Evolutionary conservation across 371 early-diverging fungal genomes (phyloP).

Genomic region (Syncephalastrum contaminatum): DNA sequence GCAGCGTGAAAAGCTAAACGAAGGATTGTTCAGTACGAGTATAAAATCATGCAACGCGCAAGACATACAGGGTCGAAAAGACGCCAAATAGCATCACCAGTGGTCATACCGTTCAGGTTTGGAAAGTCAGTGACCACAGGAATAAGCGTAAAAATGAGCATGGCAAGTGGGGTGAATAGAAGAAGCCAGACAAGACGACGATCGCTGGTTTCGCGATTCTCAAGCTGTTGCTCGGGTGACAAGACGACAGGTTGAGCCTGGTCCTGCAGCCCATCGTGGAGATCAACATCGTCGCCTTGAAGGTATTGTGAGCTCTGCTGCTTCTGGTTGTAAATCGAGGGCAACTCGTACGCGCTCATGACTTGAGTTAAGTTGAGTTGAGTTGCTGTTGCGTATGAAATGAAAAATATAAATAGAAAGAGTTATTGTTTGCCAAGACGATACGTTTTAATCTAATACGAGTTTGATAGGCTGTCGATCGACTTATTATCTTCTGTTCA

Average conservation of each 20-base stretch:
- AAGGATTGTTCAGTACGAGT: neutral
- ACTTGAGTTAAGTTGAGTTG: too few relatives aligned
- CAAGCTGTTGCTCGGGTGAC: constrained; percentile 11
- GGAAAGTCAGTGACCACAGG: constrained; percentile 38
- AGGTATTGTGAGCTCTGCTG: neutral
- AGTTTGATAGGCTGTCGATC: too few relatives aligned
- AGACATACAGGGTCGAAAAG: constrained; percentile 40
- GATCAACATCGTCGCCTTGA: constrained; percentile 2
- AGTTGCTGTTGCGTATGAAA: too few relatives aligned
- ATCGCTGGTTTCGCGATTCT: constrained; percentile 13
- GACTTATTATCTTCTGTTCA: too few relatives aligned
- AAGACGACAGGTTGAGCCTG: neutral
- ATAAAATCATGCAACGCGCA: neutral
- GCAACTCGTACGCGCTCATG: constrained; percentile 23
- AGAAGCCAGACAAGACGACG: constrained; percentile 33
- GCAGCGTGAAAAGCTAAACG: constrained; percentile 29
- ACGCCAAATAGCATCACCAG: constrained; percentile 43
- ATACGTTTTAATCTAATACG: too few relatives aligned
- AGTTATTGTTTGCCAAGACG: too few relatives aligned
- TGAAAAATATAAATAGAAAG: too few relatives aligned
- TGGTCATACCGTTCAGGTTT: constrained; percentile 32
- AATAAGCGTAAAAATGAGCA: constrained; percentile 36
- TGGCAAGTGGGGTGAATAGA: constrained; percentile 29
- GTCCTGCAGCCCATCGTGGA: neutral
- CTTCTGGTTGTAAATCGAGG: constrained; percentile 27